phyloP scores from a whole-genome alignment of 2,329 filamentous ascomycete genomes.

The Alternaria novae-zelandiae region DNA sequence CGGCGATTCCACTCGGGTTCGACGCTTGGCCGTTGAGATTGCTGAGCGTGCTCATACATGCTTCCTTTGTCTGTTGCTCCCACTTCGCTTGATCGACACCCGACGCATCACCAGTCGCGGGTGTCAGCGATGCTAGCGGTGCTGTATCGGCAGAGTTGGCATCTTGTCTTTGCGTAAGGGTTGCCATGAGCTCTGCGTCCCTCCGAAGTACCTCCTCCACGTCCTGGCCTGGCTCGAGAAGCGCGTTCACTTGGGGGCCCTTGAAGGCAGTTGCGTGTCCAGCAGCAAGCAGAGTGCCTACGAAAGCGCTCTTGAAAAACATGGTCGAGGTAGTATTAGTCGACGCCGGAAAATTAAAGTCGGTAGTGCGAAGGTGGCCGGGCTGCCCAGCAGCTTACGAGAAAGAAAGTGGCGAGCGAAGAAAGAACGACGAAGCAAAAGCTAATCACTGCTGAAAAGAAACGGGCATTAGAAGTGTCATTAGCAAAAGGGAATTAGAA shows the following conservation, averaged over 20 bases:
- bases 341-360: slow-evolving; percentile 44
- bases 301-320: slow-evolving; percentile 38
- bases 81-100: slow-evolving; percentile 41
- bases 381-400: slow-evolving; percentile 47
- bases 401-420: slow-evolving; percentile 38
- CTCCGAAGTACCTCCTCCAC: slow-evolving; percentile 42
- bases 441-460: slow-evolving; percentile 30
- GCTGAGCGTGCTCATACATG: slow-evolving; percentile 65
- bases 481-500: slow-evolving; percentile 37
- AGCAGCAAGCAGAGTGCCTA: slow-evolving; percentile 43
- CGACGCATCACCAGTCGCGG: slow-evolving; percentile 44
- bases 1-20: slow-evolving; percentile 77
- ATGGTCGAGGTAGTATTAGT: slow-evolving; percentile 42
- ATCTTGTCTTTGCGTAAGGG: slow-evolving; percentile 46
- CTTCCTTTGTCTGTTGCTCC: slow-evolving; percentile 51
- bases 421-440: slow-evolving; percentile 36
- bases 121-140: slow-evolving; percentile 41
- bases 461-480: slow-evolving; percentile 40
- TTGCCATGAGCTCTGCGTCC: slow-evolving; percentile 43
- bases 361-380: slow-evolving; percentile 28
- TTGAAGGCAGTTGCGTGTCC: slow-evolving; percentile 41
- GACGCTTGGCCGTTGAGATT: slow-evolving; percentile 62
- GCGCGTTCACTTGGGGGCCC: slow-evolving; percentile 27
- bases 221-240: slow-evolving; percentile 38
- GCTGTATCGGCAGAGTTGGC: slow-evolving; percentile 34